Conservation (phyloP, 2,329 filamentous ascomycete genomes). For the Talaromyces sp. region DNA sequence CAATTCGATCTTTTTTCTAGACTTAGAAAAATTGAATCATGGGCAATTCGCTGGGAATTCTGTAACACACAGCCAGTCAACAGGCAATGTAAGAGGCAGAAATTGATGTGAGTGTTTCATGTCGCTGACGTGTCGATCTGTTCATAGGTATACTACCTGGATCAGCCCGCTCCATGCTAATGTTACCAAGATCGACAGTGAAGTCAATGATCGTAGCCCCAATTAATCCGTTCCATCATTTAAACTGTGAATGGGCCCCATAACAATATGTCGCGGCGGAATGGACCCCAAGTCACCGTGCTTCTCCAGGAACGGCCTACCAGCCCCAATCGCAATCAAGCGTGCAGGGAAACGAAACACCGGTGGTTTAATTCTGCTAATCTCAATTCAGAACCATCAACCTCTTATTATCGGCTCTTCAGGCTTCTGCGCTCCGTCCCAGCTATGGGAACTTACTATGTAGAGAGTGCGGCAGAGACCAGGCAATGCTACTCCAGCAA, state of each 20-base stretch:
- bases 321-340: background rate
- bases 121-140: background rate
- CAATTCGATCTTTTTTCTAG: background rate
- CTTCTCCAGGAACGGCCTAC: background rate
- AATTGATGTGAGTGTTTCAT: background rate
- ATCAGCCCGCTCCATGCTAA: background rate
- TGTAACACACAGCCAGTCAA: background rate
- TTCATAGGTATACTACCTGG: background rate
- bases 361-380: background rate
- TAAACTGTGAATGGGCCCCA: background rate
- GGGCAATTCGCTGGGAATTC: background rate
- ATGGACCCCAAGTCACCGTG: background rate
- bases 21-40: background rate
- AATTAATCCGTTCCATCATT: background rate
- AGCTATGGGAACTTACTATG: background rate
- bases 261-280: background rate
- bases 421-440: background rate
- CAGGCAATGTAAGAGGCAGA: background rate
- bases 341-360: background rate
- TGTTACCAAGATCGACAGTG: background rate
- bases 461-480: background rate
- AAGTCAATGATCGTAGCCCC: background rate
- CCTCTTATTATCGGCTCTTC: background rate
- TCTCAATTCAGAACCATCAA: background rate
- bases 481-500: background rate